Base-by-base conservation (phyloP, 139 green algal genomes). In the Picochlorum sp. region DNA sequence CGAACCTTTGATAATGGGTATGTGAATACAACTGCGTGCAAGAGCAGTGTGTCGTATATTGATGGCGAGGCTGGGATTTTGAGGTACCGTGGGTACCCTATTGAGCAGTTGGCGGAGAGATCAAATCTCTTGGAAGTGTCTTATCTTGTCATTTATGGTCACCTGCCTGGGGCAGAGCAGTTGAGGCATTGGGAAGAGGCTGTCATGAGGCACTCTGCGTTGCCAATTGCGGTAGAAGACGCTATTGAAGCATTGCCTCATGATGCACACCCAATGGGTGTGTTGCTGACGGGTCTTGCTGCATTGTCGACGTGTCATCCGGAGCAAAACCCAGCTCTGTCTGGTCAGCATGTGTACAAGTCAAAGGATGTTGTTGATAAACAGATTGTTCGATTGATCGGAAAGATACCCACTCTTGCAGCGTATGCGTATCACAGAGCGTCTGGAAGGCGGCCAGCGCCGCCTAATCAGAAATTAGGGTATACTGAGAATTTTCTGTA, bases 401-500 rank as follows among this genome's bases (percentile, higher is more conserved):
- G 82, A 61, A 93, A 98, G 82, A 84, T 93, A 34, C 87, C 92
- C 50, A 87, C 89, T 1, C 74, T 98, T 11, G 92, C 90, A 4
- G 90, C 92, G 2, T 65, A 90, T 50, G 92, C 92, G 11, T 98
- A 98, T 76, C 92, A 97, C 83, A 86, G 89, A 56, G 78, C 76
- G 62, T 90, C 85, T 3, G 93, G 93, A n/a, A 81, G 91, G 56
- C 68, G 64, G 47, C 66, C 84, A 1, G 74, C 86, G 1, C 65
- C 65, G 13, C 93, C 92, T 52, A 94, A 93, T 72, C 80, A 91
- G 76, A 81, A 82, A 11, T 80, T 98, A 38, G 70, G 70, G 49
- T 98, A 96, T 67, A 72, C 87, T 1, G 93, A 98, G 59, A 78
- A 78, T 64, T 97, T 98, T 69, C 73, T 98, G 54, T 98, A 94